A percentile compares a stretch with the other conserved stretches of the same genome.
Evolutionary conservation across 306 rosid species (phyloP).

Genomic region (Vigna trinervia): DNA sequence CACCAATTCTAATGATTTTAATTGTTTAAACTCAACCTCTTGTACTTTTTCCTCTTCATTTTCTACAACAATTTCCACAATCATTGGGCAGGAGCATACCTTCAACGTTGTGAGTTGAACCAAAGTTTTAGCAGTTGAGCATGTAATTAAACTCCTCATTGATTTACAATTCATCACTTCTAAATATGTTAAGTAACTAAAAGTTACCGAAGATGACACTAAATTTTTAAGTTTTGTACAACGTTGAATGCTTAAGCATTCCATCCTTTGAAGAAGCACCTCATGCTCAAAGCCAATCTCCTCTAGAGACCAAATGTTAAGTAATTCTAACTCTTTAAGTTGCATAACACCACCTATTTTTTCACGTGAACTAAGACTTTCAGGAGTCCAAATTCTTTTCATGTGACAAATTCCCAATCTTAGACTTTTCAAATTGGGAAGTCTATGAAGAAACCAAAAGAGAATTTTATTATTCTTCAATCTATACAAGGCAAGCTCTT

Average conservation of each 20-base stretch:
- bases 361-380: not conserved
- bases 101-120: slow-evolving; percentile 29
- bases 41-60: slow-evolving; percentile 11
- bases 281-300: slow-evolving; percentile 10
- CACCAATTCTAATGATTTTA: too few relatives aligned
- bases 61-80: not conserved
- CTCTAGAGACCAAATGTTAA: not conserved
- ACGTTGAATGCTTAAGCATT: not conserved
- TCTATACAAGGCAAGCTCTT: not conserved
- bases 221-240: not conserved
- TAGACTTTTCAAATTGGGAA: slow-evolving; percentile 30
- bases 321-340: not conserved
- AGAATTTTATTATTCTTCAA: not conserved
- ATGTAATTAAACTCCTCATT: slow-evolving; percentile 18
- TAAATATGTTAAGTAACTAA: not conserved
- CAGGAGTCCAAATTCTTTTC: not conserved
- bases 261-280: slow-evolving; percentile 28
- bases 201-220: not conserved
- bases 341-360: slow-evolving; percentile 30
- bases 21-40: not conserved
- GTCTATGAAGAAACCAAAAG: slow-evolving; percentile 29
- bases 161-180: slow-evolving; percentile 1
- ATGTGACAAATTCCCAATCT: accelerated
- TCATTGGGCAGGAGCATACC: not conserved
- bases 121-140: slow-evolving; percentile 32